A percentile compares a stretch with the other conserved stretches of the same genome.
Conservation (phyloP, 2,329 filamentous ascomycete species). For the Hypoxylon sp. region DNA sequence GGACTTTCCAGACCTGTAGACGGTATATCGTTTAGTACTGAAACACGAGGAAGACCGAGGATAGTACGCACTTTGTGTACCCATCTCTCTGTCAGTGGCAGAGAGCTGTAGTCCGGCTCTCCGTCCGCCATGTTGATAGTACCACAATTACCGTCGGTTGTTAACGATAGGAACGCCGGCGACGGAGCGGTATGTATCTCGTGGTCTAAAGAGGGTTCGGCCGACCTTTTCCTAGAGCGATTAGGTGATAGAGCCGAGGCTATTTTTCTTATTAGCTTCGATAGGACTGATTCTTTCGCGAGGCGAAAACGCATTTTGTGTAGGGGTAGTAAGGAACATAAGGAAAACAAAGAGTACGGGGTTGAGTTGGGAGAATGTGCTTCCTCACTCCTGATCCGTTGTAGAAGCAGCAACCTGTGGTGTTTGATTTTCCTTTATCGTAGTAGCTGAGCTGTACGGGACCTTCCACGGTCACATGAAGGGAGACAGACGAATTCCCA, state of each 20-base stretch:
- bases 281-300: slow-evolving; percentile 33
- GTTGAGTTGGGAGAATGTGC: slow-evolving; percentile 8
- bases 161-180: slow-evolving; percentile 5
- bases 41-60: neutral
- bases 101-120: slow-evolving; percentile 84
- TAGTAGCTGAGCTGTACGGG: neutral
- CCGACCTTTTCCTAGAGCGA: slow-evolving; percentile 31
- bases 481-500: neutral
- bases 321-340: slow-evolving; percentile 23
- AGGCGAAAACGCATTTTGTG: slow-evolving; percentile 41
- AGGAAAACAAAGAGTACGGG: slow-evolving; percentile 12
- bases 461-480: neutral
- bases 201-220: slow-evolving; percentile 10
- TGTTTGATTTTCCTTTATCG: neutral
- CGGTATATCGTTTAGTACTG: slow-evolving; percentile 21
- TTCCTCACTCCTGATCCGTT: slow-evolving; percentile 9
- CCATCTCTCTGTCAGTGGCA: slow-evolving; percentile 85
- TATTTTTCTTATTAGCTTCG: slow-evolving; percentile 48
- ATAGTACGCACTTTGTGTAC: slow-evolving; percentile 76
- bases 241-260: slow-evolving; percentile 41
- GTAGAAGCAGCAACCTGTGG: neutral
- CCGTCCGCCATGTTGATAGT: slow-evolving; percentile 76
- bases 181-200: slow-evolving; percentile 14
- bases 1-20: slow-evolving; percentile 89
- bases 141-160: slow-evolving; percentile 9